phyloP scores from a whole-genome alignment of 495 filamentous ascomycete genomes.

The Xylaria sp. region DNA sequence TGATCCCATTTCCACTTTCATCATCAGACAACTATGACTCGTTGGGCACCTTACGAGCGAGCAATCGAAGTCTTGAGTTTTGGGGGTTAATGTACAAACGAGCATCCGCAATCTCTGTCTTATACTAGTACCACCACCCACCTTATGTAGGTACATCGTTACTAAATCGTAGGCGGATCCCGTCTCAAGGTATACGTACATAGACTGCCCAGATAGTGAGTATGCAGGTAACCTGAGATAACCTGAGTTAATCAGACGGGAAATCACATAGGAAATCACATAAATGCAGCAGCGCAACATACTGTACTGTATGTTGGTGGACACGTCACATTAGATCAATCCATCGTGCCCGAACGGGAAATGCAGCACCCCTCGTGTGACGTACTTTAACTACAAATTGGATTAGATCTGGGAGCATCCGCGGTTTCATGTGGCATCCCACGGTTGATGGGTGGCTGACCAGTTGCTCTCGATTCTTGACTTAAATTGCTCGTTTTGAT shows the following conservation, averaged over 20 bases:
- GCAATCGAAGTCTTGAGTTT: neutral
- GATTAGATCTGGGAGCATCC: constrained; percentile 9
- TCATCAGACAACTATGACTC: neutral
- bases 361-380: constrained; percentile 19
- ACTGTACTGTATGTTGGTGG: neutral
- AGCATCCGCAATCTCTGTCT: neutral
- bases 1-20: neutral
- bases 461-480: neutral
- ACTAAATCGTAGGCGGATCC: neutral
- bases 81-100: no score
- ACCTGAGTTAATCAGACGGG: neutral
- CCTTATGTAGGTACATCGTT: no score
- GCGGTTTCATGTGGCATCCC: constrained; percentile 23
- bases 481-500: neutral
- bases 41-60: neutral
- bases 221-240: neutral
- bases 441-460: constrained; percentile 1
- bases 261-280: neutral
- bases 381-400: constrained; percentile 6
- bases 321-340: neutral
- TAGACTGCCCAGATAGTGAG: neutral
- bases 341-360: neutral
- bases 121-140: no score
- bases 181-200: neutral
- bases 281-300: neutral